A percentile compares a stretch with the other conserved stretches of the same genome.
These are phyloP conservation scores for Nicotiana rustica DNA, from an alignment of 305 asterid genomes.

Conservation along the genomic window DNA sequence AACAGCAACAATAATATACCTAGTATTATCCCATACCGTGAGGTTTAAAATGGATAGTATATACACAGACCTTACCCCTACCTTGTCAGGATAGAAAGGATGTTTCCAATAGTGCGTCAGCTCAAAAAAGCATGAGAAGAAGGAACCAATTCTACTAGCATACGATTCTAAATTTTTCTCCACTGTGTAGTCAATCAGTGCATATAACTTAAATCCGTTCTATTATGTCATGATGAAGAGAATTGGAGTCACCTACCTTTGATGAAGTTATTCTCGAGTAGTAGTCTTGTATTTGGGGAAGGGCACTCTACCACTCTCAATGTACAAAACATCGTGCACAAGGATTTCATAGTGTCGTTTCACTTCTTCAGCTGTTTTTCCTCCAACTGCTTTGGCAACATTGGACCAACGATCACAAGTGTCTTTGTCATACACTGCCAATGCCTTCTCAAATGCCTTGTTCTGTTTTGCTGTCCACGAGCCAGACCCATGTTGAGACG, in stretches of 20 bases:
- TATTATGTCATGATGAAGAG: neutral
- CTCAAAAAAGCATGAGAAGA: too few species aligned
- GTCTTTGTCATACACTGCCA: conserved; percentile 78
- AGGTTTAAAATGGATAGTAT: too few species aligned
- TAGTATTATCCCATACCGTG: too few species aligned
- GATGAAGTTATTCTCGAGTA: neutral
- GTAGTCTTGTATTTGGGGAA: conserved; percentile 69
- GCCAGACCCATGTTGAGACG: conserved; percentile 41
- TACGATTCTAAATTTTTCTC: too few species aligned
- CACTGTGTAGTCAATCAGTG: neutral
- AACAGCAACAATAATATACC: too few species aligned
- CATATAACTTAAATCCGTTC: neutral
- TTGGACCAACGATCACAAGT: conserved; percentile 91
- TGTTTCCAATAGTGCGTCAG: too few species aligned
- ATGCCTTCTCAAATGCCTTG: conserved; percentile 89
- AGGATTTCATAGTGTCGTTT: conserved; percentile 76
- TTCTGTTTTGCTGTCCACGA: conserved; percentile 76
- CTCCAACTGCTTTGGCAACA: conserved; percentile 87
- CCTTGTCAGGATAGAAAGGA: too few species aligned
- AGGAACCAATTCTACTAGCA: too few species aligned
- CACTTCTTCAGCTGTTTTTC: conserved; percentile 75
- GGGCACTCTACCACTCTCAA: conserved; percentile 82
- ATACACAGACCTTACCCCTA: too few species aligned
- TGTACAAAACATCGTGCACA: conserved; percentile 62
- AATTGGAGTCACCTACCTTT: neutral